Evolutionary conservation across 1,139 yeast genomes (phyloP).

Genomic region (Yamadazyma diospyri): DNA sequence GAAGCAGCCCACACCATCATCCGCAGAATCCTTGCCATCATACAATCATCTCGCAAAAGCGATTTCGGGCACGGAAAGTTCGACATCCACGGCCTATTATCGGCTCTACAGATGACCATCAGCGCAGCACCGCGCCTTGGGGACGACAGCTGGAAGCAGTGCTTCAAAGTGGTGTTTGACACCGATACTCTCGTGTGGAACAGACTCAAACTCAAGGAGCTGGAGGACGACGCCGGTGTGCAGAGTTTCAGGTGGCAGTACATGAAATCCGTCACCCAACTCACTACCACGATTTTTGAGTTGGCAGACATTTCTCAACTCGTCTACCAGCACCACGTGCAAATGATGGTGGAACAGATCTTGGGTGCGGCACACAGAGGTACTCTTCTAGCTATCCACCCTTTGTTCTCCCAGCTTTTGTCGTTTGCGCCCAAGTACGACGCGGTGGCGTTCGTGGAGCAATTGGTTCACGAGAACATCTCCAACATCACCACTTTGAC

Average conservation of each 20-base stretch:
- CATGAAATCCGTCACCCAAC: constrained; percentile 67
- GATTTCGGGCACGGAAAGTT: too few relatives aligned
- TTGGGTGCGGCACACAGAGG: constrained; percentile 83
- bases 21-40: neutral
- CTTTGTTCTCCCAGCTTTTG: constrained; percentile 55
- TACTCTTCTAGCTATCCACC: constrained; percentile 83
- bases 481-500: constrained; percentile 51
- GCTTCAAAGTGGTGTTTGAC: constrained; percentile 5
- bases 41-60: neutral
- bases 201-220: constrained; percentile 42
- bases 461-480: constrained; percentile 33
- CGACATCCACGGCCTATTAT: neutral
- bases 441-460: neutral
- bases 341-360: constrained; percentile 60
- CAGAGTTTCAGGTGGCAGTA: constrained; percentile 79
- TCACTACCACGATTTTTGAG: constrained; percentile 44
- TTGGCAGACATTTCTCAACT: constrained; percentile 3
- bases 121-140: neutral
- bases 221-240: constrained; percentile 20
- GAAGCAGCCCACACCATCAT: neutral
- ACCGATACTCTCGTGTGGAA: constrained; percentile 43
- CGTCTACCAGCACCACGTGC: constrained; percentile 17
- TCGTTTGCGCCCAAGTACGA: neutral
- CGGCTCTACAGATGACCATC: neutral
- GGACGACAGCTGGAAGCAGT: neutral